Percentiles rank a stretch among this genome's conserved stretches.
These are phyloP conservation scores for Thermoascus crustaceus DNA, from an alignment of 2,329 filamentous ascomycete genomes.

Conservation along the genomic window DNA sequence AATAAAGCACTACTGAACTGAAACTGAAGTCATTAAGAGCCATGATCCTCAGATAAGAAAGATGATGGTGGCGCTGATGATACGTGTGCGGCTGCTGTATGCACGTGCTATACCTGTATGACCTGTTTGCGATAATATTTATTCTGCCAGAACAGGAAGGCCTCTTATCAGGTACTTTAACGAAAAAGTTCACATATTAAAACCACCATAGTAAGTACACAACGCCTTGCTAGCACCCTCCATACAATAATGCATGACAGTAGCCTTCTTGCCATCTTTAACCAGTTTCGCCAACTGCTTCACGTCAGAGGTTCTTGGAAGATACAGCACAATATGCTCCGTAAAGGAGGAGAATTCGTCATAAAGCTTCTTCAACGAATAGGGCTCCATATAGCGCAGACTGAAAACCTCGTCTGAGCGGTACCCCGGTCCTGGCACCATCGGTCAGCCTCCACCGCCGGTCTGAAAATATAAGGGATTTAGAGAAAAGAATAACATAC, in stretches of 20 bases:
- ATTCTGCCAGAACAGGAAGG: too few relatives aligned
- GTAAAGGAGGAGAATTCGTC: constrained; percentile 48
- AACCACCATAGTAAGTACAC: constrained; percentile 52
- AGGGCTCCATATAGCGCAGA: constrained; percentile 78
- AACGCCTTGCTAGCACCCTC: constrained; percentile 75
- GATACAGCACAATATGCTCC: constrained; percentile 60
- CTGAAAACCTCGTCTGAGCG: constrained; percentile 66
- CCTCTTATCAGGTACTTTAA: neutral
- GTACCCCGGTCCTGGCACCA: constrained; percentile 52
- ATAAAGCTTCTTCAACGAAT: constrained; percentile 59
- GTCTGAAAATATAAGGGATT: neutral
- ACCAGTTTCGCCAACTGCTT: constrained; percentile 60
- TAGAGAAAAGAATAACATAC: constrained; percentile 32
- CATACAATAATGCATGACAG: constrained; percentile 86
- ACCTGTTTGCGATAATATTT: neutral
- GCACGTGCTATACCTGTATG: too few relatives aligned
- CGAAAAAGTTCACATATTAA: constrained; percentile 26
- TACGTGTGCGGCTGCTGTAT: too few relatives aligned
- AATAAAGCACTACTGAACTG: neutral
- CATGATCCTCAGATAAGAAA: constrained; percentile 1
- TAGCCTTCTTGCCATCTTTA: constrained; percentile 48
- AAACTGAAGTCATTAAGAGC: too few relatives aligned
- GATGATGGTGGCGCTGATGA: too few relatives aligned
- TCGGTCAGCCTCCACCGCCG: constrained; percentile 5
- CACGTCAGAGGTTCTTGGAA: constrained; percentile 78